These are phyloP conservation scores for Cercospora beticola DNA, from an alignment of 2,329 filamentous ascomycete species.

Conservation along the genomic window DNA sequence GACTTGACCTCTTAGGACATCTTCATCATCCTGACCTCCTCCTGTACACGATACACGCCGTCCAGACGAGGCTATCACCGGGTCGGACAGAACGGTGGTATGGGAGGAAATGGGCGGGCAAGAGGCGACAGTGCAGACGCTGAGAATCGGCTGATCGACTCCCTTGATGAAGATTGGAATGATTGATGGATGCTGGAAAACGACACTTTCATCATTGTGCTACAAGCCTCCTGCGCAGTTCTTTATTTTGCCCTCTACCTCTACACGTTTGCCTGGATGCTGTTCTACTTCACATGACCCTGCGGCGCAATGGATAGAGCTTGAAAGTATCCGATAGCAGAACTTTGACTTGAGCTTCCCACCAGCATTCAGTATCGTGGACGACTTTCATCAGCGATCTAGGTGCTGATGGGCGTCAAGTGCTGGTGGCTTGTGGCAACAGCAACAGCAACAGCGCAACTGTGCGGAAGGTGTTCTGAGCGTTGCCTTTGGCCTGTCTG, in stretches of 20 bases:
- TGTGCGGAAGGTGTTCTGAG: background rate
- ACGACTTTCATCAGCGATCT: background rate
- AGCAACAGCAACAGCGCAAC: background rate
- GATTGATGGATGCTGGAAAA: slow-evolving; percentile 49
- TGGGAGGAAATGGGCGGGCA: slow-evolving; percentile 43
- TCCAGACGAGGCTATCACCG: slow-evolving; percentile 66
- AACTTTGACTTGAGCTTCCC: background rate
- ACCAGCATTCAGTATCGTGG: background rate
- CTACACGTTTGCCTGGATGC: background rate
- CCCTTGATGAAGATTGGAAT: slow-evolving; percentile 96
- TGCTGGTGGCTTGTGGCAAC: too few species aligned
- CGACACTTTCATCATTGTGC: background rate
- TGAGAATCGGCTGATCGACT: slow-evolving; percentile 91
- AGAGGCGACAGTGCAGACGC: slow-evolving; percentile 63
- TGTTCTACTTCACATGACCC: too few species aligned
- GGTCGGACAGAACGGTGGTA: slow-evolving; percentile 56
- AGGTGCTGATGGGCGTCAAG: background rate
- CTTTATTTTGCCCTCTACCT: background rate
- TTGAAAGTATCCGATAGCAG: background rate
- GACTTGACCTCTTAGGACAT: slow-evolving; percentile 47
- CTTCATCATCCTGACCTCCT: slow-evolving; percentile 67
- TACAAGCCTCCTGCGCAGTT: background rate
- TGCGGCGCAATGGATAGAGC: too few species aligned
- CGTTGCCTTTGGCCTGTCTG: background rate
- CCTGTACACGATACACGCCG: slow-evolving; percentile 66